Base-by-base conservation (phyloP, 2,329 filamentous ascomycete species). In the Colletotrichum caudatum region DNA sequence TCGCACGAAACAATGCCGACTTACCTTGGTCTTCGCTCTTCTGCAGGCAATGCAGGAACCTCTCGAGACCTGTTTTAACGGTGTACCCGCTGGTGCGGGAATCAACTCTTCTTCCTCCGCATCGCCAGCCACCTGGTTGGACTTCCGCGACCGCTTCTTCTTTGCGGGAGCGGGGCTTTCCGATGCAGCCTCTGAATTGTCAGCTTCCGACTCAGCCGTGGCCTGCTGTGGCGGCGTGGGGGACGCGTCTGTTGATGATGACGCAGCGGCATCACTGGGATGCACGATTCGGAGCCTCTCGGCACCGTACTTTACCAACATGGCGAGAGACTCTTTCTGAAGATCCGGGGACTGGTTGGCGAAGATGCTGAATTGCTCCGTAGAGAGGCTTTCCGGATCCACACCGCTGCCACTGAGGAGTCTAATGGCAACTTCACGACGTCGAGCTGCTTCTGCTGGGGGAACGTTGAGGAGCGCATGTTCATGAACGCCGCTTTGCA, bases 291-390 rank as follows among this genome's bases (percentile, higher is more conserved):
- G 82, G 33, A 90, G 78, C 18, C 85, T 81, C 76, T 89, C 87
- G 8, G 88, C 88, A 26, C 88, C 88, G 66, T 89, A 89, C 75
- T 84, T 85, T 0, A 84, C 82, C 14, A 90, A 81, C 87, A 90
- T 88, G 1, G 81, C 82, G 18, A 90, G 78, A 0, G 88, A 90
- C 64, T 87, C 83, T 64, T 81, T 80, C 73, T 90, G 88, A 7
- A 90, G 78, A 3, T 85, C 82, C 0, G 88, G 87, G 0, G 87
- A 84, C 77, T 90, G 88, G 66, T 90, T 90, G 11, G 88, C 82
- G 74, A 90, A 89, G 20, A 89, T 90, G 74, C 81, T 85, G 72
- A 90, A 88, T 75, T 90, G 88, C 57, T 90, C 88, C 5, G 78
- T 73, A 0, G 86, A 87, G 12, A 90, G 79, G 0, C 87, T 86